Base-by-base conservation (phyloP, 768 basidiomycete species). In the Dendrothele bispora region DNA sequence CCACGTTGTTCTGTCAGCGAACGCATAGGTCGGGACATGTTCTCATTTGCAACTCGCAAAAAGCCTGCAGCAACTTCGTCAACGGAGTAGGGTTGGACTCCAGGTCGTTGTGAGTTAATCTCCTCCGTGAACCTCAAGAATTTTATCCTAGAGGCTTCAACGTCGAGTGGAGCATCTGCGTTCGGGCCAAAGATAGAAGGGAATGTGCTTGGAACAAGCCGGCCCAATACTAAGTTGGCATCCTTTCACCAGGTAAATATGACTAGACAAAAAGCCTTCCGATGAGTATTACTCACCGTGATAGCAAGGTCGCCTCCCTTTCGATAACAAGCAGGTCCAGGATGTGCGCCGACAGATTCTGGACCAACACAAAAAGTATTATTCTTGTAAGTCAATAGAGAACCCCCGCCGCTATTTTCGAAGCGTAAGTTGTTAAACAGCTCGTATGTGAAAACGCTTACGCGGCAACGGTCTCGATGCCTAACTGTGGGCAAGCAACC, bases 21-120 rank as follows among this genome's bases (percentile, higher is more conserved):
- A 5, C 85, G 75, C 40, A 87, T 86, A 3, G 85, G 85, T 29
- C 86, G 67, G 49, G 76, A 79, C 84, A 86, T 86, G 0, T 80
- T 82, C 67, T 86, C 84, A 49, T 87, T 87, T 10, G 86, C 84
- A 20, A 86, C 83, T 54, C 82, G 80, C 60, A 86, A 75, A 62
- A 86, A 86, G 3, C 84, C 79, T 29, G 54, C 7, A 51, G 65
- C 37, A 81, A 65, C 41, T 75, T 60, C 48, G 63, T 72, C 36
- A 68, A 69, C 30, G 76, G 68, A 38, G 65, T 58, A 2, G 74
- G 68, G 12, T 86, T 79, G 76, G 41, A 87, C 83, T 21, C 74
- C 74, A 1, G 49, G 54, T 11, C 60, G 14, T 11, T 26, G 11
- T 20, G 12, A 12, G 18, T 21, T 41, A 28, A 48, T 48, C 7